phyloP scores from a whole-genome alignment of 1,284 basidiomycete species.

The Cystobasidium sp. region DNA sequence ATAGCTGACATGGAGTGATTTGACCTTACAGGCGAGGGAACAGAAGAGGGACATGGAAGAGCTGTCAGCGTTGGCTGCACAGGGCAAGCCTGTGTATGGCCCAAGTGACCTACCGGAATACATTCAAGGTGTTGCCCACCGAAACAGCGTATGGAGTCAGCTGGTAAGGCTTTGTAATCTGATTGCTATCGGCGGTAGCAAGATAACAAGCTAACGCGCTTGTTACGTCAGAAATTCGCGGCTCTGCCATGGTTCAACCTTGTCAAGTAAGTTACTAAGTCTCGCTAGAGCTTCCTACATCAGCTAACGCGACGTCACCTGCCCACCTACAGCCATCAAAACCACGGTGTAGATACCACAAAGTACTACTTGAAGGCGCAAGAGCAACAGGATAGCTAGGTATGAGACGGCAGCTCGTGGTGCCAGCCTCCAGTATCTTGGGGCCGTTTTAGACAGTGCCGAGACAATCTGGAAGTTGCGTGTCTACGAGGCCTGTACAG shows the following conservation, averaged over 20 bases:
- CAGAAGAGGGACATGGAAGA: conserved; percentile 75
- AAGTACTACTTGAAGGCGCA: conserved; percentile 41
- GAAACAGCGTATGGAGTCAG: conserved; percentile 91
- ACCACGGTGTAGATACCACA: conserved; percentile 77
- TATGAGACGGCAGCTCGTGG: not conserved
- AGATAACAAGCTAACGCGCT: conserved; percentile 34
- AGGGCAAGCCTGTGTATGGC: conserved; percentile 83
- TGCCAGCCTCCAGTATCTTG: not conserved
- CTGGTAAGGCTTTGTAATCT: conserved; percentile 57
- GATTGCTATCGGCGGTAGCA: conserved; percentile 2
- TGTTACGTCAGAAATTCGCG: conserved; percentile 24
- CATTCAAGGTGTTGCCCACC: conserved; percentile 84
- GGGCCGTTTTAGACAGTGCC: no score
- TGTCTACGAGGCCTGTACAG: no score
- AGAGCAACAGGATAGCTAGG: conserved; percentile 17
- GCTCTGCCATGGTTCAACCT: conserved; percentile 72
- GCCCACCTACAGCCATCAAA: conserved; percentile 62
- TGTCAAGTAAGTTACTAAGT: conserved; percentile 63
- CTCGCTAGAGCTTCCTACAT: not conserved
- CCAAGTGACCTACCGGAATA: conserved; percentile 79
- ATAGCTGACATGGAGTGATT: not conserved
- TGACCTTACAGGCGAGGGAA: conserved; percentile 62
- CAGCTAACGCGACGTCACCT: not conserved
- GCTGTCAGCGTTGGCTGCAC: conserved; percentile 69
- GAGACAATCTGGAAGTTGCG: no score